Conservation (phyloP, 2,329 filamentous ascomycete species). For the Trichophyton benhamiae region DNA sequence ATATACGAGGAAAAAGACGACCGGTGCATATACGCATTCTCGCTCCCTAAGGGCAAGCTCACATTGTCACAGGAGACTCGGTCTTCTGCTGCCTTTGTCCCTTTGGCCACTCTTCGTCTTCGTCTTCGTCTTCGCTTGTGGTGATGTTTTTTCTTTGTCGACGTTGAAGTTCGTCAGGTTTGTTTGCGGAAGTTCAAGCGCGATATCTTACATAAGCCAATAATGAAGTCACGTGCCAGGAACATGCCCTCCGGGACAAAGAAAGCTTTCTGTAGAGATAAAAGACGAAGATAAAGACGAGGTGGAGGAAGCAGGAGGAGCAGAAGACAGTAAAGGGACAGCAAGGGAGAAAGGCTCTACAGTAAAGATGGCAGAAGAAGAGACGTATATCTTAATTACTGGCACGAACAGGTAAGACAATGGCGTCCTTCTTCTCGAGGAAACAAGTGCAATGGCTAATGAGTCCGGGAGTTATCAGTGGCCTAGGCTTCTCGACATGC, state of each 20-base stretch:
- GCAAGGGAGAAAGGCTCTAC: no score
- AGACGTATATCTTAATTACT: conserved; percentile 54
- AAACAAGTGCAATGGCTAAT: neutral
- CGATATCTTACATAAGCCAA: neutral
- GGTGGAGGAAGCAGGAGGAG: neutral
- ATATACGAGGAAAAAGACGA: neutral
- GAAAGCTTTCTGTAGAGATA: neutral
- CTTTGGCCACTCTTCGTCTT: neutral
- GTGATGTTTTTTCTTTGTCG: no score
- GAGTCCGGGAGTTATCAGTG: conserved; percentile 40
- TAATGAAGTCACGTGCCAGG: neutral
- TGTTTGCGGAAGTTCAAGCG: neutral
- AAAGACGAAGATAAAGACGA: neutral
- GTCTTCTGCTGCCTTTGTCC: neutral
- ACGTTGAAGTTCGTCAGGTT: neutral
- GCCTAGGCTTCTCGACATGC: conserved; percentile 73
- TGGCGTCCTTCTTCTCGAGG: neutral
- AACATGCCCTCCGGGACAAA: neutral
- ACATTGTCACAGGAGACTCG: neutral
- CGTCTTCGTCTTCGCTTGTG: neutral
- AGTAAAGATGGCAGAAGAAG: conserved; percentile 9
- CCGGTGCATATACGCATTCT: neutral
- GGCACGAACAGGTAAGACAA: conserved; percentile 55
- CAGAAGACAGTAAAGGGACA: neutral
- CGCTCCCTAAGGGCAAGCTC: neutral